Base-by-base conservation (phyloP, 768 basidiomycete species). In the Trametes punicea region DNA sequence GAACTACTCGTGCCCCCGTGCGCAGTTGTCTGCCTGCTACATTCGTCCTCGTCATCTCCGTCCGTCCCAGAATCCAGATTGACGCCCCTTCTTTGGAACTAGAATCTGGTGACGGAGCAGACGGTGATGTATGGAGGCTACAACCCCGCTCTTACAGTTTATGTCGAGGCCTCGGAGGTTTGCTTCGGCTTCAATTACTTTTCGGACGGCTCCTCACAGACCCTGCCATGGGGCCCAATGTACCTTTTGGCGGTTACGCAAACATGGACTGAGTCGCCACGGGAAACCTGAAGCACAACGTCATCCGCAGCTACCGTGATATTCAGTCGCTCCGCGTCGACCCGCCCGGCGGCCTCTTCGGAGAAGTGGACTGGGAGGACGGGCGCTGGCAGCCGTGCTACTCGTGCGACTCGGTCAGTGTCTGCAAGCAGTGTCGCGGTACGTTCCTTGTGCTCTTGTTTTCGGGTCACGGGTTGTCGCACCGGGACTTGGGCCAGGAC, bases 331-430 rank as follows among this genome's bases (percentile, higher is more conserved):
- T 77, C 18, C 56, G 65, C 39, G 44, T 75, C 27, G 74, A 76
- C 51, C 56, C 71, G 13, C 67, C 69, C 9, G 72, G 75, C 10
- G 72, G 72, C 2, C 59, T 65, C 48, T 75, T 74, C 52, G 70
- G 72, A 25, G 71, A 68, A 0, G 71, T 74, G 15, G 68, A 75
- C 57, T 44, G 71, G 33, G 70, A 71, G 52, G 71, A 73, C 40
- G 76, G 76, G 61, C 64, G 64, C 9, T 76, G 73, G 74, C 69
- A 72, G 63, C 51, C 71, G 13, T 77, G 75, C 52, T 76, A 75
- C 49, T 62, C 52, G 6, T 76, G 76, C 60, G 74, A 72, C 13
- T 65, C 62, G 34, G 67, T 69, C 16, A 74, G 73, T 0, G 61
- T 56, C 1, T 75, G 73, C 72, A 73, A 70, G 63, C 75, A 72